Conservation (phyloP, 2,329 filamentous ascomycete species). For the Pseudogymnoascus sp. region DNA sequence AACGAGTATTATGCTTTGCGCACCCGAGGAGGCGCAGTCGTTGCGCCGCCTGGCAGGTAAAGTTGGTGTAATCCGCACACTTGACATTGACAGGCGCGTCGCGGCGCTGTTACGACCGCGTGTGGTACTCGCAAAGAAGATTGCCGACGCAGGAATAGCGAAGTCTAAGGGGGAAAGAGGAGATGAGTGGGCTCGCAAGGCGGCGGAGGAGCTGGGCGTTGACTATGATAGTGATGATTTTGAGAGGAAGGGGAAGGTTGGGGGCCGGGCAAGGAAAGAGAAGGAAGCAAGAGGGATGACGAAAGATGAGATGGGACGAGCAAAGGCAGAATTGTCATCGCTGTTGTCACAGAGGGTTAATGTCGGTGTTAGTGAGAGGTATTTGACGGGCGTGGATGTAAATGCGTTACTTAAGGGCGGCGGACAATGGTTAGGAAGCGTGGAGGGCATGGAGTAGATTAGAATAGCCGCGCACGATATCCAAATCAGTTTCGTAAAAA, state of each 20-base stretch:
- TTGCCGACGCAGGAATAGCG: constrained; percentile 74
- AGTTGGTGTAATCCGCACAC: constrained; percentile 71
- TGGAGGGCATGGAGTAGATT: constrained; percentile 23
- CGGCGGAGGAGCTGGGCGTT: constrained; percentile 86
- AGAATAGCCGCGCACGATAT: constrained; percentile 12
- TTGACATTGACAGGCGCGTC: constrained; percentile 77
- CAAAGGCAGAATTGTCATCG: constrained; percentile 65
- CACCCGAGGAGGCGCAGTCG: constrained; percentile 81
- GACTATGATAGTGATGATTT: constrained; percentile 90
- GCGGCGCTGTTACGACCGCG: constrained; percentile 70
- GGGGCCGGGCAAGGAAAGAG: constrained; percentile 67
- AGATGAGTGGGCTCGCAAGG: constrained; percentile 74
- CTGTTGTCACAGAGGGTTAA: constrained; percentile 71
- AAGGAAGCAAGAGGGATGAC: constrained; percentile 58
- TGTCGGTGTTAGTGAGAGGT: constrained; percentile 78
- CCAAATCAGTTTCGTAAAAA: background rate
- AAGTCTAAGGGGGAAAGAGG: constrained; percentile 82
- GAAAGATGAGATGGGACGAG: constrained; percentile 64
- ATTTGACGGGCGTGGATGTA: constrained; percentile 79
- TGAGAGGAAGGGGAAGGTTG: constrained; percentile 63
- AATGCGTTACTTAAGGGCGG: constrained; percentile 59
- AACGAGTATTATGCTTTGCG: constrained; percentile 79
- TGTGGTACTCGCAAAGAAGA: constrained; percentile 72
- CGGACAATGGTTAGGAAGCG: constrained; percentile 37
- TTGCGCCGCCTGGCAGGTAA: constrained; percentile 79